phyloP scores from a whole-genome alignment of 1,284 basidiomycete genomes.

The Ustilago crameri region DNA sequence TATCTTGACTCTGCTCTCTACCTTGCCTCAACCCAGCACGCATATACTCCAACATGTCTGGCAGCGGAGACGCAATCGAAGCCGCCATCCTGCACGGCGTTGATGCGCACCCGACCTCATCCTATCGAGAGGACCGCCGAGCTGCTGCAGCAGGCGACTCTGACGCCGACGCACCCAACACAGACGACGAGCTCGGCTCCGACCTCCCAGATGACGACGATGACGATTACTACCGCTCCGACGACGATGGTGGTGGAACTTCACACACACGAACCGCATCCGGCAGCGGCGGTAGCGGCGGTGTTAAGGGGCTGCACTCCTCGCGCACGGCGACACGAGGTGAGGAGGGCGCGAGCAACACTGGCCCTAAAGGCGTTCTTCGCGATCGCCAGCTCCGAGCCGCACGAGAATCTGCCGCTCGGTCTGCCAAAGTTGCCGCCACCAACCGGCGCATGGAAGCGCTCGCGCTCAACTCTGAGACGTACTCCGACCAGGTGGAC shows the following conservation, averaged over 20 bases:
- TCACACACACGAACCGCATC: conserved; percentile 3
- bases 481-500: conserved; percentile 45
- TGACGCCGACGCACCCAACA: conserved; percentile 31
- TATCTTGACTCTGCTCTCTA: no score
- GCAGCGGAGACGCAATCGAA: conserved; percentile 38
- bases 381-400: conserved; percentile 41
- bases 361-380: conserved; percentile 59
- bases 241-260: conserved; percentile 22
- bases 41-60: conserved; percentile 21
- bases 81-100: conserved; percentile 48
- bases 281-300: not conserved
- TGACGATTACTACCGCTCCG: conserved; percentile 18
- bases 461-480: conserved; percentile 39
- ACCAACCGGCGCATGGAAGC: conserved; percentile 44
- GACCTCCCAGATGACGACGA: conserved; percentile 38
- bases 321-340: conserved; percentile 23
- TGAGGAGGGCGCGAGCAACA: conserved; percentile 41
- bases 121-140: conserved; percentile 36
- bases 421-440: conserved; percentile 17
- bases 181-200: conserved; percentile 55
- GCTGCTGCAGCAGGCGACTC: conserved; percentile 5
- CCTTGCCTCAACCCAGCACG: not conserved
- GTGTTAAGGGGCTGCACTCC: conserved; percentile 11
- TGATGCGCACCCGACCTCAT: conserved; percentile 22
- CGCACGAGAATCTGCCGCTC: conserved; percentile 16